A percentile compares a stretch with the other conserved stretches of the same genome.
Conservation (phyloP, 106 monocot species). For the Gastrodia elata region DNA sequence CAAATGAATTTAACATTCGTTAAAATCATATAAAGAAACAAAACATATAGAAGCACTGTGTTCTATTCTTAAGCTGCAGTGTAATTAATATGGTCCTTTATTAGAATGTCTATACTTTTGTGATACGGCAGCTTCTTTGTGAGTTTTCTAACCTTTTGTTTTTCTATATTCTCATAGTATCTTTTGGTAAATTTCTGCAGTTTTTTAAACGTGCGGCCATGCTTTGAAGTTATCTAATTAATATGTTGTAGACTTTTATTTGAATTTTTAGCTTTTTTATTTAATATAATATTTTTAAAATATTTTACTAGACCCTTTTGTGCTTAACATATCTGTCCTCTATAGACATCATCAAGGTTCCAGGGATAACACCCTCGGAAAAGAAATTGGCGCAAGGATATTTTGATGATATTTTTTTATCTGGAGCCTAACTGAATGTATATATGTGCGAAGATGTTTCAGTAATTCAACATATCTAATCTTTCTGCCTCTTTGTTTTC, state of each 20-base stretch:
- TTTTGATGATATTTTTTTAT: too few species aligned
- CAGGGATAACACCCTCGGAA: too few species aligned
- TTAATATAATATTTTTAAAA: not conserved
- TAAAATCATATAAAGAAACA: not conserved
- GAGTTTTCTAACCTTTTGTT: not conserved
- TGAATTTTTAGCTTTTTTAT: not conserved
- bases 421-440: too few species aligned
- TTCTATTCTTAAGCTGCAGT: not conserved
- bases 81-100: not conserved
- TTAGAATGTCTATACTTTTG: not conserved
- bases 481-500: too few species aligned
- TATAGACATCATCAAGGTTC: too few species aligned
- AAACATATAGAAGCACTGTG: not conserved
- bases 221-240: not conserved
- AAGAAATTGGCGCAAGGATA: too few species aligned
- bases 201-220: not conserved
- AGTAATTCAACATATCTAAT: too few species aligned
- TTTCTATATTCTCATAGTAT: not conserved
- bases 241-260: not conserved
- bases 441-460: too few species aligned
- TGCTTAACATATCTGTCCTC: too few species aligned
- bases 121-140: not conserved
- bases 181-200: not conserved
- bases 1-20: not conserved
- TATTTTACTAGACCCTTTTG: too few species aligned